Percentiles rank a stretch among this genome's conserved stretches.
Conservation (phyloP, 345 rosid species). For the Euphorbia pulcherrima region DNA sequence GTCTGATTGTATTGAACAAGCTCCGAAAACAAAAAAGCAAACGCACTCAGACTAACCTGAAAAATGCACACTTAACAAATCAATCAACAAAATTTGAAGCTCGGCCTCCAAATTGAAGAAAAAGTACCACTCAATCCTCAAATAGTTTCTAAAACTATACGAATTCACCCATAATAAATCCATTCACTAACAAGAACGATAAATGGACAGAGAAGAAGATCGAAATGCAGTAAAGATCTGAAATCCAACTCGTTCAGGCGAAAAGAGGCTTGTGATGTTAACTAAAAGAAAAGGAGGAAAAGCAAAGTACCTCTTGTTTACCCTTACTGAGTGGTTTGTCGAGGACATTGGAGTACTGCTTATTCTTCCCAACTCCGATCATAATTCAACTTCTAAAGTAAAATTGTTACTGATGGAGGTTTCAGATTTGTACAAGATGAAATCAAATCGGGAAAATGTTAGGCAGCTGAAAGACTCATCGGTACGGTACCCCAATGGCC, state of each 20-base stretch:
- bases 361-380: slow-evolving; percentile 94
- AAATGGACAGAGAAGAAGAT: neutral
- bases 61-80: slow-evolving; percentile 25
- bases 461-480: neutral
- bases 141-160: neutral
- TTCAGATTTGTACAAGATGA: too few relatives aligned
- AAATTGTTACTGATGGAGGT: neutral
- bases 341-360: slow-evolving; percentile 90
- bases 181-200: neutral
- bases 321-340: slow-evolving; percentile 97
- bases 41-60: slow-evolving; percentile 42
- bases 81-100: neutral
- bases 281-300: neutral
- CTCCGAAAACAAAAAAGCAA: slow-evolving; percentile 57
- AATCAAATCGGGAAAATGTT: neutral
- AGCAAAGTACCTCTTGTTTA: slow-evolving; percentile 77
- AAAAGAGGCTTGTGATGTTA: neutral
- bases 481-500: too few relatives aligned
- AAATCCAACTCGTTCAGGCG: neutral
- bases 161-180: neutral
- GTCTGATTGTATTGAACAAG: slow-evolving; percentile 97
- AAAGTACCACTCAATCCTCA: neutral
- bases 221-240: neutral
- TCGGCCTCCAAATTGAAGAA: neutral
- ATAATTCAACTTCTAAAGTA: slow-evolving; percentile 22